These are phyloP conservation scores for Rubia tinctorum DNA, from an alignment of 305 asterid species.

Conservation along the genomic window DNA sequence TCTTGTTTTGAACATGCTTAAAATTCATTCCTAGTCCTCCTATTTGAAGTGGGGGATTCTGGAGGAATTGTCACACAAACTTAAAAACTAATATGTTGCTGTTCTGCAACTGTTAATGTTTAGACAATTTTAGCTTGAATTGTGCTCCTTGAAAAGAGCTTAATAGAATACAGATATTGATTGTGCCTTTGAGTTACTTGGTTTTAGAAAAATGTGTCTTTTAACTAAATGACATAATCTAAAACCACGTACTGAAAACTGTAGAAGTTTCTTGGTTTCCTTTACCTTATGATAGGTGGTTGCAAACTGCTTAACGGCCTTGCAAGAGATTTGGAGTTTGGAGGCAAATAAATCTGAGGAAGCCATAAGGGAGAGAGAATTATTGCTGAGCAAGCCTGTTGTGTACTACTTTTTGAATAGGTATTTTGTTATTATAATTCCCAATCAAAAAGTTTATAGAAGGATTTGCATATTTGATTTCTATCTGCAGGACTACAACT, in stretches of 20 bases:
- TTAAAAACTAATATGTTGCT: neutral
- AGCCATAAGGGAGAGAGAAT: conserved; percentile 83
- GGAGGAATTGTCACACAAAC: neutral
- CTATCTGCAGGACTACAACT: neutral
- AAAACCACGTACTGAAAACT: neutral
- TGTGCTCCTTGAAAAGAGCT: neutral
- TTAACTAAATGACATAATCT: neutral
- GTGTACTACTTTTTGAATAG: conserved; percentile 89
- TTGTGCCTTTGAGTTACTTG: neutral
- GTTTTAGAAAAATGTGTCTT: neutral
- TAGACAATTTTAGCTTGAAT: neutral
- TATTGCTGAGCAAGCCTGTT: conserved; percentile 77
- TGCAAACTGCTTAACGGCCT: conserved; percentile 83
- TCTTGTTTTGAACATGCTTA: neutral
- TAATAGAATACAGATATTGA: neutral
- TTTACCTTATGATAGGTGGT: conserved; percentile 56
- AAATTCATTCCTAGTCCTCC: neutral
- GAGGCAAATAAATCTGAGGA: conserved; percentile 95
- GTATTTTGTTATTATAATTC: conserved; percentile 25
- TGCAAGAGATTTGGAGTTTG: conserved; percentile 96
- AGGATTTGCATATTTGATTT: neutral
- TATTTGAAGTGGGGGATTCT: neutral
- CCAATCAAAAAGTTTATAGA: neutral
- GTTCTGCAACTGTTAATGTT: neutral
- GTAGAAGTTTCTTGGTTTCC: neutral